Base-by-base conservation (phyloP, 2,329 filamentous ascomycete genomes). In the Curvularia lunata region DNA sequence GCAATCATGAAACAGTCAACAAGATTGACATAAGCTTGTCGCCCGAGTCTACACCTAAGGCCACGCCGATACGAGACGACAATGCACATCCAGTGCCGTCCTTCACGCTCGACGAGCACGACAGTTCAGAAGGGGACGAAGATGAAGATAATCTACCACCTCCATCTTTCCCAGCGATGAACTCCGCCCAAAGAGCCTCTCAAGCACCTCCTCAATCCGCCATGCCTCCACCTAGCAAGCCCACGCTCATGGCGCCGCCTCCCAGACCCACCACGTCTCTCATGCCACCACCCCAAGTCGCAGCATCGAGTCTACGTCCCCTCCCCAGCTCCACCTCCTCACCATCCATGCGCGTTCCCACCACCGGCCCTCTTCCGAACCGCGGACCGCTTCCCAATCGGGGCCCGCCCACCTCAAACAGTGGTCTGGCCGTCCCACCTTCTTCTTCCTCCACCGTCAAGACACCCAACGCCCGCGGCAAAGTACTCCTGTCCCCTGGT, bases 401-500 rank as follows among this genome's bases (percentile, higher is more conserved):
- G 45, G 78, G 79, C 40, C 72, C 79, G 41, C 77, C 73, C 42
- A 59, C 70, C 61, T 77, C 72, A 65, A 78, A 78, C 47, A 75
- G 81, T 16, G 71, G 78, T 41, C 75, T 82, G 8, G 68, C 70
- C 6, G 57, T 72, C 2, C 63, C 63, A 18, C 65, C 75, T 1
- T 72, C 70, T 28, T 67, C 75, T 1, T 72, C 70, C 30, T 67
- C 72, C 49, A 67, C 67, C 28, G 59, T 73, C 47, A 73, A 77
- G 46, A 79, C 78, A 10, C 76, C 77, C 27, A 83, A 78, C 53
- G 70, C 71, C 38, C 80, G 77, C 56, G 79, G 84, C 75, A 91
- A 94, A 71, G 91, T 97, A 4, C 83, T 89, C 8, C 86, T 99
- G 4, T 85, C 88, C n/a, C 95, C 95, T 0, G 94, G 95, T 30